phyloP scores from a whole-genome alignment of 495 filamentous ascomycete species.

The Aspergillus baeticus region DNA sequence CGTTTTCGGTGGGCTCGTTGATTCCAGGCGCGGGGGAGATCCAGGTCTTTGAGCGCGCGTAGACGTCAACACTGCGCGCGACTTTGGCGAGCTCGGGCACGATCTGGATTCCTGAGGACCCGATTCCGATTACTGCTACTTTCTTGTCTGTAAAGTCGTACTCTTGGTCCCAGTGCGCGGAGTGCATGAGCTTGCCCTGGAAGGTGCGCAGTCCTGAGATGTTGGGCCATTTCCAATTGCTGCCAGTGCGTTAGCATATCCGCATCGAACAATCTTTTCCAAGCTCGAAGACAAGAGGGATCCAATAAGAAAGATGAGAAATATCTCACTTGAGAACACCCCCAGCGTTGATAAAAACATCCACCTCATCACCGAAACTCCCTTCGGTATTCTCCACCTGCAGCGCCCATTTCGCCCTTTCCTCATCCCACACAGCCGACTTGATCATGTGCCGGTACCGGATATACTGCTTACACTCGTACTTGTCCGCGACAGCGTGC shows the following conservation, averaged over 20 bases:
- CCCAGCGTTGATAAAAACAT: conserved; percentile 19
- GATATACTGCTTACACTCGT: conserved; percentile 36
- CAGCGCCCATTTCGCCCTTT: background rate
- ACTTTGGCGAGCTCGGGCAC: conserved; percentile 35
- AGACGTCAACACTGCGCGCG: too few relatives aligned
- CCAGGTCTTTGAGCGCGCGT: too few relatives aligned
- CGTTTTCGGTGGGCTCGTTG: too few relatives aligned
- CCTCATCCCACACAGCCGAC: conserved; percentile 38
- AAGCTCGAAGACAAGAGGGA: too few relatives aligned
- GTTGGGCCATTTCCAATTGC: conserved; percentile 49
- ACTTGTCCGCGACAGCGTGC: conserved; percentile 35
- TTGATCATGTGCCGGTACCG: conserved; percentile 33
- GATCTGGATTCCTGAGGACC: conserved; percentile 47
- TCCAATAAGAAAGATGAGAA: too few relatives aligned
- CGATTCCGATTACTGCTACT: conserved; percentile 49
- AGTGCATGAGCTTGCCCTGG: conserved; percentile 46
- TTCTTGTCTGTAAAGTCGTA: conserved; percentile 42
- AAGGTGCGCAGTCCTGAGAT: conserved; percentile 46
- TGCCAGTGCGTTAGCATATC: conserved; percentile 26
- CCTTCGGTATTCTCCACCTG: background rate
- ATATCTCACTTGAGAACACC: conserved; percentile 38
- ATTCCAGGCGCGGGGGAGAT: too few relatives aligned
- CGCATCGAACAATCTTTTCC: conserved; percentile 9
- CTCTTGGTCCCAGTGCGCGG: conserved; percentile 42
- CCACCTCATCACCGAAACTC: too few relatives aligned